These are phyloP conservation scores for Hemisphaericaspora lyxosophila DNA, from an alignment of 1,139 yeast species.

Conservation along the genomic window DNA sequence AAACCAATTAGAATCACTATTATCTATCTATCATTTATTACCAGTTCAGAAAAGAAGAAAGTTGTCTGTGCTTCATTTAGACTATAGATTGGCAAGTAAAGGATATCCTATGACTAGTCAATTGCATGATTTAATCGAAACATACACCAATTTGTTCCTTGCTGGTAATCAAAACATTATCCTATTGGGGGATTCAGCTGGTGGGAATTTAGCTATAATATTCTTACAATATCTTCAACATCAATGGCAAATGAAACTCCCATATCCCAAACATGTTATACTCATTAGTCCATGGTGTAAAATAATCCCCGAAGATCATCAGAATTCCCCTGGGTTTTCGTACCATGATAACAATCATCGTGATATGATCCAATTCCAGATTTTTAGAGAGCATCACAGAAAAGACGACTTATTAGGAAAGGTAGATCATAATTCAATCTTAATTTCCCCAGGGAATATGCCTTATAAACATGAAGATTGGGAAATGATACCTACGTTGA, in stretches of 20 bases:
- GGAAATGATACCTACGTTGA: constrained; percentile 34
- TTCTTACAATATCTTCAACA: constrained; percentile 23
- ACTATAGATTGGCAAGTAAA: constrained; percentile 36
- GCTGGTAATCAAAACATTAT: constrained; percentile 31
- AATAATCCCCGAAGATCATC: constrained; percentile 13
- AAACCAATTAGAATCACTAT: constrained; percentile 31
- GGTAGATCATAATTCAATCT: constrained; percentile 8
- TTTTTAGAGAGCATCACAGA: constrained; percentile 7
- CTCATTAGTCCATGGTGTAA: constrained; percentile 44
- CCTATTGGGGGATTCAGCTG: constrained; percentile 45
- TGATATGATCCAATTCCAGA: constrained; percentile 30
- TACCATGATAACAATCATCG: constrained; percentile 31
- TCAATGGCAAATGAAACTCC: constrained; percentile 7
- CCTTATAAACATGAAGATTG: constrained; percentile 29
- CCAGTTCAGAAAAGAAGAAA: constrained; percentile 25
- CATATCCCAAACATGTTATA: constrained; percentile 33
- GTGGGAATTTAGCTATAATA: constrained; percentile 36
- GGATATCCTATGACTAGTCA: constrained; percentile 39
- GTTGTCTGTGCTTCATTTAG: constrained; percentile 35
- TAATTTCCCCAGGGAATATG: constrained; percentile 18
- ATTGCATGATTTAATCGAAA: constrained; percentile 31
- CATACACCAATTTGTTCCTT: constrained; percentile 28
- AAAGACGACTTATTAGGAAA: constrained; percentile 14
- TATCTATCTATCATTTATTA: constrained; percentile 31
- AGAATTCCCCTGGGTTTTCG: constrained; percentile 30